Conservation (phyloP, 257 asterid species). For the Pogostemon cablin region DNA sequence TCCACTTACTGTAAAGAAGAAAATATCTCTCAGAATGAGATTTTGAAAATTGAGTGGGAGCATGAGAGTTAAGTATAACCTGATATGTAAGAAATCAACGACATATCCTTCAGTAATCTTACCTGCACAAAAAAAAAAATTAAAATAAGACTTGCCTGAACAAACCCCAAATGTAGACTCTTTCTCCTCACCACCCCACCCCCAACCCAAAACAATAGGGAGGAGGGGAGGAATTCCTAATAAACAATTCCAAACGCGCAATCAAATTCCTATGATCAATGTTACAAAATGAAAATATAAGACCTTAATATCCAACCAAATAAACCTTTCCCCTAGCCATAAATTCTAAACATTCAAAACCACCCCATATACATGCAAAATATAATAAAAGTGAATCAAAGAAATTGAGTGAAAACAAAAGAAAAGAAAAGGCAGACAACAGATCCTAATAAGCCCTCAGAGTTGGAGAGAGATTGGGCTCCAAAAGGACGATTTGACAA, state of each 20-base stretch:
- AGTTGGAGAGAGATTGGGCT: conserved; percentile 61
- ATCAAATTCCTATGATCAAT: background rate
- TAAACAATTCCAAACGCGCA: background rate
- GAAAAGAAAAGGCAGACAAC: background rate
- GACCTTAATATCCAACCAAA: background rate
- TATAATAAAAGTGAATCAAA: background rate
- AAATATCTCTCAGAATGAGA: conserved; percentile 17
- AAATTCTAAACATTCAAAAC: background rate
- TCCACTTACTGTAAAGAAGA: conserved; percentile 67
- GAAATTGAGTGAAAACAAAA: background rate
- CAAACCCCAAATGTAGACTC: conserved; percentile 11
- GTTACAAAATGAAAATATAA: background rate
- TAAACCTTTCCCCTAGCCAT: background rate
- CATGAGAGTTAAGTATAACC: conserved; percentile 44
- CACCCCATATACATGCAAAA: background rate
- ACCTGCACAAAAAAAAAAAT: background rate
- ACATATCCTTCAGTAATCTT: conserved; percentile 67
- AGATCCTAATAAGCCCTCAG: conserved; percentile 40
- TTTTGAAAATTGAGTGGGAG: conserved; percentile 7
- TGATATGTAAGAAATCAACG: conserved; percentile 78
- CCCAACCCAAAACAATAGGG: background rate
- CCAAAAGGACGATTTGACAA: no score
- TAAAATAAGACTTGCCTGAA: conserved; percentile 7
- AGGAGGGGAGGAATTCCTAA: no score
- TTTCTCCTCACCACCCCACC: background rate